Base-by-base conservation (phyloP, 345 rosid species). In the Mercurialis annua region DNA sequence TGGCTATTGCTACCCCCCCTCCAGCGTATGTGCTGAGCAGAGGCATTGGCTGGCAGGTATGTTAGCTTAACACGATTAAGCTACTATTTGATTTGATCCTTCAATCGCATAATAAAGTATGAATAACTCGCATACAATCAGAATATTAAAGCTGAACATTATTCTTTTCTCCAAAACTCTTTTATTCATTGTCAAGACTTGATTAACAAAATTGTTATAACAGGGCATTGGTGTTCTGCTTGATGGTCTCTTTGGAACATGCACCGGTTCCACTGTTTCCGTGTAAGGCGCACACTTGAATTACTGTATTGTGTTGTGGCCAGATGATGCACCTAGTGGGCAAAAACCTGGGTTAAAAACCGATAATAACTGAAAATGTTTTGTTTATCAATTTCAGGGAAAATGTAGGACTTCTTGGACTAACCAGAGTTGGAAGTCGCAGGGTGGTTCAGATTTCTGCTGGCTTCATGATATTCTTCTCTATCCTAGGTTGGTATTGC, bases 1-100 rank as follows among this genome's bases (percentile, higher is more conserved):
- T 75, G 50, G 78, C 78, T 53, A 75, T 75, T 59, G 78, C 78
- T 27, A 75, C 78, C 10, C 78, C 78, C 6, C 78, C 78, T 51
- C 74, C 78, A 23, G 78, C 78, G 17, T 75, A 70, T 70, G 78
- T 75, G 18, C 55, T 75, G 27, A 75, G 78, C 62, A 65, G 78
- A 65, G 78, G 78, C 67, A 75, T 75, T 65, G 78, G 78, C 67
- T 75, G 78, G 76, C 62, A 90, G 96, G 98, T 87, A 61, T 80
- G 72, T 65, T 29, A 56, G 20, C 70, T 69, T 47, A 29, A 51
- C 14, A 1, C 27, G 31, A 11, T 53, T 78, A 23, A 20, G 18
- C 26, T 18, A 33, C 42, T 50, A 30, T 8, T 44, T 14, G 40
- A 43, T 62, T 15, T 43, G 9, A 15, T 18, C 46, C 49, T 54